Evolutionary conservation across 1,284 basidiomycete genomes (phyloP), one percentile per base, ranked within the genome.

Genomic region (Cryptococcus jaspeensis): DNA sequence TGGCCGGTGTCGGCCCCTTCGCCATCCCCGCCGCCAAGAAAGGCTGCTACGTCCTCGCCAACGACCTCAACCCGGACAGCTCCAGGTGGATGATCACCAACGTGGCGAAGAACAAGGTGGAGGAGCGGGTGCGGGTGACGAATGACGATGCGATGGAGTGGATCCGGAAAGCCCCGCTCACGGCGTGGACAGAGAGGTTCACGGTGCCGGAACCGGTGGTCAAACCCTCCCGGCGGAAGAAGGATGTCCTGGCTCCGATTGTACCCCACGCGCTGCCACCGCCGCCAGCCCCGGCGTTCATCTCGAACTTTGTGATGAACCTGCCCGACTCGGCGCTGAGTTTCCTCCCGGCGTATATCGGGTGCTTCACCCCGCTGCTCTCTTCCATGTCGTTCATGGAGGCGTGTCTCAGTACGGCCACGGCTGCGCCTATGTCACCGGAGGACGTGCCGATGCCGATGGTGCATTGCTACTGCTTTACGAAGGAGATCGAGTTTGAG

Each of bases 1-100:
- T 99, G 78, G 96, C 96, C 1, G 96, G 96, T 13, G 94, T 99
- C 0, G 96, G 96, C 0, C 96, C 96, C 0, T 99, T 99, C 74
- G 90, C 91, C 1, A 79, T 99, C 9, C 96, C 96, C 1, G 90
- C 93, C 0, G 94, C 87, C 0, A 94, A 88, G 79, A 90, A 89
- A 65, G 90, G 91, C 1, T 90, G 89, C 66, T 87, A 84, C 5
- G 90, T 99, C 0, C 79, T 94, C 35, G 93, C 90, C 16, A 99
- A 98, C 65, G 96, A 99, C 74, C 79, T 99, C 50, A 99, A 99
- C 76, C 94, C 95, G 1, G 84, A 86, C 42, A 90, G 90, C 62
- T 84, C 84, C 15, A 86, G 87, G 68, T 94, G 88, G 76, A 81
- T 97, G 64, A 59, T 77, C n/a, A 79, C 82, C 65, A 97, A 97